Evolutionary conservation across 345 rosid genomes (phyloP).

Genomic region (Microthlaspi erraticum): DNA sequence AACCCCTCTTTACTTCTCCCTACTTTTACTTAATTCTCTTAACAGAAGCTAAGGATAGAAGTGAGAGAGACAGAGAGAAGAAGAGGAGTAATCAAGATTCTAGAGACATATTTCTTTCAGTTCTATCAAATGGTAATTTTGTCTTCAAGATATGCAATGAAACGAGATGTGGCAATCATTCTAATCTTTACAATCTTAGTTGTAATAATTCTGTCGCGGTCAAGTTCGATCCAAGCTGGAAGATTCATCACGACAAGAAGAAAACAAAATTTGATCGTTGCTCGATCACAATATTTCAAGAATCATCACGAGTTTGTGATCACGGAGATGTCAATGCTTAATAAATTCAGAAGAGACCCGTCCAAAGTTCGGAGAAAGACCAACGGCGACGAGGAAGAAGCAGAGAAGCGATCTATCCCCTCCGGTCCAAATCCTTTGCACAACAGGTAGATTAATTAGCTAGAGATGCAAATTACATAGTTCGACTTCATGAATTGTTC

Average conservation of each 20-base stretch:
- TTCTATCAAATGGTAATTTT: neutral
- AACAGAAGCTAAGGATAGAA: neutral
- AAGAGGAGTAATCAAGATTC: constrained; percentile 4
- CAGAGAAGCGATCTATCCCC: constrained; percentile 42
- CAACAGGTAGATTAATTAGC: constrained; percentile 29
- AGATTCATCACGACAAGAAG: constrained; percentile 16
- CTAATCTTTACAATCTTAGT: constrained; percentile 28
- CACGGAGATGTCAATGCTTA: constrained; percentile 33
- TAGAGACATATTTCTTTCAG: no score
- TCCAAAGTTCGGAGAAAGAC: constrained; percentile 14
- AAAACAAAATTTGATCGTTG: constrained; percentile 5
- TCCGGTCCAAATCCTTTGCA: constrained; percentile 46
- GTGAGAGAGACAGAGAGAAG: neutral
- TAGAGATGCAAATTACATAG: constrained; percentile 16
- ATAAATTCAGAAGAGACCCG: constrained; percentile 18
- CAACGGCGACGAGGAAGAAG: constrained; percentile 15
- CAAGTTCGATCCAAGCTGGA: constrained; percentile 30
- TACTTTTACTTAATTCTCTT: constrained; percentile 20
- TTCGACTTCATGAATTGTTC: neutral
- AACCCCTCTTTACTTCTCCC: constrained; percentile 4
- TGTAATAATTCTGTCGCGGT: constrained; percentile 30
- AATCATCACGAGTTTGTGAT: constrained; percentile 26
- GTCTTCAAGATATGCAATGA: constrained; percentile 37
- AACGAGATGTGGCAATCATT: constrained; percentile 31
- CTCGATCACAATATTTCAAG: constrained; percentile 15